phyloP scores from a whole-genome alignment of 2,329 filamentous ascomycete genomes.

The Penicillium sp. region DNA sequence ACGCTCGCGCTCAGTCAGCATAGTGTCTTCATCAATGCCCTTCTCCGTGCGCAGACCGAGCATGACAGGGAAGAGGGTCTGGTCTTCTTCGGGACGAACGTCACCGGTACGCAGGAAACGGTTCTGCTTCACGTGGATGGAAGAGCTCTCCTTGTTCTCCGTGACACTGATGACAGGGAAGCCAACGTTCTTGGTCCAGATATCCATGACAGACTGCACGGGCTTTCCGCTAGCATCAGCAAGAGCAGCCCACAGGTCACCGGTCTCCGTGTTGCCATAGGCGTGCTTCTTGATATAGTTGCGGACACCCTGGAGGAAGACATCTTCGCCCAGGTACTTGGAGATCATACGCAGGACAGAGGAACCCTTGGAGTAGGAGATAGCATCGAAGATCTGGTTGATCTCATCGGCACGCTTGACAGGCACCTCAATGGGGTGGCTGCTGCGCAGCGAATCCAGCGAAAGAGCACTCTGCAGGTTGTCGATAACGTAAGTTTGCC shows the following conservation, averaged over 20 bases:
- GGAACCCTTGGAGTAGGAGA: conserved; percentile 94
- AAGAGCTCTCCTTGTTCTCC: conserved; percentile 59
- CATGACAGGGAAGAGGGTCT: conserved; percentile 81
- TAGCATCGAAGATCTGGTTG: conserved; percentile 96
- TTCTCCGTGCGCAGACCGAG: conserved; percentile 73
- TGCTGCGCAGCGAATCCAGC: conserved; percentile 84
- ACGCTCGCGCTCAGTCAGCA: conserved; percentile 62
- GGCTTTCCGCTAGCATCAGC: conserved; percentile 84
- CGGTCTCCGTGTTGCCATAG: conserved; percentile 88
- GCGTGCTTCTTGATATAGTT: conserved; percentile 90
- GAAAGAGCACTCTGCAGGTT: conserved; percentile 79
- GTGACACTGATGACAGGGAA: conserved; percentile 84
- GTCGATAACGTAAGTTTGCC: conserved; percentile 89
- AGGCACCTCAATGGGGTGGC: conserved; percentile 90
- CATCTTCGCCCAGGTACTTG: conserved; percentile 83
- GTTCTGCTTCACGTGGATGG: conserved; percentile 85
- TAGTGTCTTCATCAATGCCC: conserved; percentile 69
- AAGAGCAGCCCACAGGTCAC: conserved; percentile 81
- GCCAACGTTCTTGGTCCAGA: conserved; percentile 94
- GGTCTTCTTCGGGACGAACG: conserved; percentile 84
- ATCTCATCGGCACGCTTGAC: conserved; percentile 93
- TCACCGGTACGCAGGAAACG: conserved; percentile 87
- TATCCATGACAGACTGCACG: conserved; percentile 80
- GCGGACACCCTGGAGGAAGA: conserved; percentile 84
- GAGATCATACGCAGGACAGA: conserved; percentile 96